Base-by-base conservation (phyloP, 306 rosid species). In the Myrica gale region DNA sequence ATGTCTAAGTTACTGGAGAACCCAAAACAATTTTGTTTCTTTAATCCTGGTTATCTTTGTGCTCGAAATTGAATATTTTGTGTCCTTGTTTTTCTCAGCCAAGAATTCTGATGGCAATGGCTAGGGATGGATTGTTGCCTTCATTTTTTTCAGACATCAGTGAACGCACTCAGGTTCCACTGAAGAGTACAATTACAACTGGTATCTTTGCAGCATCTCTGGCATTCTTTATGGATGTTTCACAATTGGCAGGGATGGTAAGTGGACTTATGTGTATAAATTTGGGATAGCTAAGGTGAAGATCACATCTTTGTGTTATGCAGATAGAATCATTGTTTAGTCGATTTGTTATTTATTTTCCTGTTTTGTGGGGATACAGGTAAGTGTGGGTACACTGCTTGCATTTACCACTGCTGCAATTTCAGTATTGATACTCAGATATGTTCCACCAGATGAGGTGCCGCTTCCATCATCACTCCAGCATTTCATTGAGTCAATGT, bases 181-280 rank as follows among this genome's bases (percentile, higher is more conserved):
- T 87, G 78, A 87, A 87, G 82, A 80, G 88, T 54, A 87, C 88
- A 20, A 65, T 87, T 82, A 81, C 63, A 65, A 82, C 85, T 5
- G 90, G 90, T 69, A 73, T 82, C 74, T 82, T 84, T 32, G 88
- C 90, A 6, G 90, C 90, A 4, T 56, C 70, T 79, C 89, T 90
- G 53, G 93, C 96, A n/a, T 90, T 90, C 81, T 87, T 90, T 75
- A 82, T 90, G 93, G 88, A 90, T 84, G 93, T 89, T 76, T 90
- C 96, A 17, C 89, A 90, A 67, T 82, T 88, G 81, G 91, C 93
- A 1, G 93, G 89, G 52, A 90, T 90, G 96, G 96, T 90, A 71
- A 85, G 90, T 85, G 47, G n/a, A 74, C 46, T 69, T 62, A 42
- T 13, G 56, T 78, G 15, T 46, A 68, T 10, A 72, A 48, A 56